phyloP scores from a whole-genome alignment of 148 eudicot genomes.

The Mesembryanthemum crystallinum region DNA sequence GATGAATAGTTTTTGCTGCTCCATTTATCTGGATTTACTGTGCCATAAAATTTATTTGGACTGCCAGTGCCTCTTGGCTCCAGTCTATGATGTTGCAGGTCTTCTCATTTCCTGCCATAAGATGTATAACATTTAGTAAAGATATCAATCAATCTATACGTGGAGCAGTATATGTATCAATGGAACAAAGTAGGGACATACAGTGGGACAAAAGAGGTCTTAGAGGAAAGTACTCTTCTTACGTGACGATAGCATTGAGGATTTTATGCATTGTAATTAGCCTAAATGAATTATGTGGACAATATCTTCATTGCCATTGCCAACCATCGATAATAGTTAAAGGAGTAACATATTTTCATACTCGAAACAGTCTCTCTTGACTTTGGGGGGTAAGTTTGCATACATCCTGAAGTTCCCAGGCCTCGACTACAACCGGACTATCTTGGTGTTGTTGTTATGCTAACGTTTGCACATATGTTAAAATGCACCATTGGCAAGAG shows the following conservation, averaged over 20 bases:
- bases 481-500: background rate
- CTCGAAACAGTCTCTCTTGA: too few species aligned
- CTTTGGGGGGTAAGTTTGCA: too few species aligned
- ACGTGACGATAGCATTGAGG: background rate
- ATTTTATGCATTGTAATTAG: background rate
- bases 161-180: background rate
- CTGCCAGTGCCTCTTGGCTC: background rate
- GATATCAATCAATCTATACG: background rate
- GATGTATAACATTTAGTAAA: background rate
- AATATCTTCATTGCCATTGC: background rate
- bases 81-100: background rate
- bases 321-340: background rate
- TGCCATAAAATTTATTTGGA: background rate
- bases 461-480: background rate
- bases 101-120: background rate
- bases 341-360: too few species aligned
- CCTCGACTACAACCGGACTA: too few species aligned
- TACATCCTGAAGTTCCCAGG: too few species aligned
- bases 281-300: background rate
- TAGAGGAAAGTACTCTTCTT: background rate
- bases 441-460: background rate
- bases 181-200: background rate
- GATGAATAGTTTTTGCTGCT: background rate
- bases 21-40: background rate
- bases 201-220: background rate